Evolutionary conservation across 2,329 filamentous ascomycete genomes (phyloP).

Genomic region (Alternaria brassicae): DNA sequence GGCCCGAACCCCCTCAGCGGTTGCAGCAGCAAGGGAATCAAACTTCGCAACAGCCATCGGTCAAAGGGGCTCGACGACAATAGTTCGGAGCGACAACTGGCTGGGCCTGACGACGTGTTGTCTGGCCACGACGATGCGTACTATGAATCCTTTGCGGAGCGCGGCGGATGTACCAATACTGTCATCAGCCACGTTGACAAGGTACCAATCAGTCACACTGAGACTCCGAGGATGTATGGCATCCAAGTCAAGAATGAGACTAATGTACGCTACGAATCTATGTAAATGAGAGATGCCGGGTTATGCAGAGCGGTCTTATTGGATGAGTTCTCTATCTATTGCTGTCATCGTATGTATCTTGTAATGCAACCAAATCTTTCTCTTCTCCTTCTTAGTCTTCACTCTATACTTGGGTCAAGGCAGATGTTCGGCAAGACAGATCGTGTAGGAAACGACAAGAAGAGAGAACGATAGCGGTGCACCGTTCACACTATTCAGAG

Average conservation of each 20-base stretch:
- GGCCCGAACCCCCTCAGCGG: neutral
- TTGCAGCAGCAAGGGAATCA: neutral
- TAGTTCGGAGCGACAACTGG: neutral
- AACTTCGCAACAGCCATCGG: neutral
- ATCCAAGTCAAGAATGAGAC: neutral
- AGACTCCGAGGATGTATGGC: neutral
- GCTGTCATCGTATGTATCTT: neutral
- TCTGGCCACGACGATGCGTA: neutral
- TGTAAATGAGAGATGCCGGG: neutral
- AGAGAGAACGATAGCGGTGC: too few species aligned
- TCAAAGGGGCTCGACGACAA: neutral
- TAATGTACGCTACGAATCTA: neutral
- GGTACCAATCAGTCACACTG: neutral
- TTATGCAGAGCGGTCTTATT: neutral
- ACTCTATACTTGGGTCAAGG: too few species aligned
- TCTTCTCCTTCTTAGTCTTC: too few species aligned
- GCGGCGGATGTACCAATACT: neutral
- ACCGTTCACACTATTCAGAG: too few species aligned
- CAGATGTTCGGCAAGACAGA: too few species aligned
- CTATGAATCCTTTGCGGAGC: neutral
- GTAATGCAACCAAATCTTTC: neutral
- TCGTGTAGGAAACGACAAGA: too few species aligned
- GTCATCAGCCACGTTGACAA: neutral
- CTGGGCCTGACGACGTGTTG: neutral
- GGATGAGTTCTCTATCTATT: neutral